phyloP scores from a whole-genome alignment of 192 early-diverging fungal genomes.

The Chytriomyces sp. region DNA sequence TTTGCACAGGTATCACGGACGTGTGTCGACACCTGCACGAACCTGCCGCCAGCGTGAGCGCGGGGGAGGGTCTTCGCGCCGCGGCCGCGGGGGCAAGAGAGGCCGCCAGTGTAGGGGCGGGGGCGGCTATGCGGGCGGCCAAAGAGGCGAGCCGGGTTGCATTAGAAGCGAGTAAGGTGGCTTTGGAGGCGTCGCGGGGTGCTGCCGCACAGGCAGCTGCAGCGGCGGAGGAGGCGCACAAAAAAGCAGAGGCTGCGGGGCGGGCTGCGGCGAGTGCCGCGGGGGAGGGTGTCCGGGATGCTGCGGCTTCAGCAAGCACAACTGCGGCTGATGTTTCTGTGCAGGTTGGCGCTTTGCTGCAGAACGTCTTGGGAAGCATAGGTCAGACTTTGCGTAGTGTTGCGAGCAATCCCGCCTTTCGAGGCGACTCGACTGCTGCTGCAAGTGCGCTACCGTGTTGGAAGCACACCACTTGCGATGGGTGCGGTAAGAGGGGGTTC shows the following conservation, averaged over 20 bases:
- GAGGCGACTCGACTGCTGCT: background rate
- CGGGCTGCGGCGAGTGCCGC: background rate
- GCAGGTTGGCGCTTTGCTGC: background rate
- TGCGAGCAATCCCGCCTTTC: no score
- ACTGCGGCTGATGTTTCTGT: background rate
- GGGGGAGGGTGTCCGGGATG: background rate
- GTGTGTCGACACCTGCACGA: conserved; percentile 11
- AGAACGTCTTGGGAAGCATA: background rate
- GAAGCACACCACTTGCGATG: background rate
- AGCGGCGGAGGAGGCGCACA: no score
- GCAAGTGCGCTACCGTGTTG: background rate
- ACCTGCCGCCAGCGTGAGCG: background rate
- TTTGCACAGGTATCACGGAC: conserved; percentile 13
- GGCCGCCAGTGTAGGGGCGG: background rate
- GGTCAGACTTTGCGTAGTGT: background rate
- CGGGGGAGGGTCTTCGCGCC: background rate
- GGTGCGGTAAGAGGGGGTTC: background rate
- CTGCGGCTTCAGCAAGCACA: background rate
- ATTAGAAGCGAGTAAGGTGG: no score
- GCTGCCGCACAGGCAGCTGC: background rate
- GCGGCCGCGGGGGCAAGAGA: background rate
- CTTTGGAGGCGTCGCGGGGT: no score
- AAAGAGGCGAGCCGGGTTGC: background rate
- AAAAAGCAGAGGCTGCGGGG: background rate
- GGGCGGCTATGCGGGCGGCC: background rate